phyloP scores from a whole-genome alignment of 2,329 filamentous ascomycete species.

The Alternaria burnsii region DNA sequence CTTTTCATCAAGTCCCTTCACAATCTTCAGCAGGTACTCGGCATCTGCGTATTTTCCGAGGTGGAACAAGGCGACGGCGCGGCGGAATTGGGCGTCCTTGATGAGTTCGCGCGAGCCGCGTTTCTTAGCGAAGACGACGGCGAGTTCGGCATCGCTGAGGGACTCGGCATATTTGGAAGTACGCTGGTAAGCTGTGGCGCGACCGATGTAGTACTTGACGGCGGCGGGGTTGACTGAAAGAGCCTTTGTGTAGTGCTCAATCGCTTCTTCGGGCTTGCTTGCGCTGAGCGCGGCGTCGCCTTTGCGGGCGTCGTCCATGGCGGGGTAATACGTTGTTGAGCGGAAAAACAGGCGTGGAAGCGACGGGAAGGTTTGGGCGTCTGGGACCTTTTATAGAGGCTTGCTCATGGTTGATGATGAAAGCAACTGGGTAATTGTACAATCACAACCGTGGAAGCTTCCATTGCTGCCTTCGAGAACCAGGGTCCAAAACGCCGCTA shows the following conservation, averaged over 20 bases:
- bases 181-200: conserved; percentile 80
- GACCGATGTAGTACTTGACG: conserved; percentile 81
- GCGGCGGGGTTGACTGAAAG: conserved; percentile 71
- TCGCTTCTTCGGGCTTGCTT: conserved; percentile 72
- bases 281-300: conserved; percentile 69
- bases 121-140: conserved; percentile 71
- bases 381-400: not conserved
- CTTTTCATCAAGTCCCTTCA: conserved; percentile 62
- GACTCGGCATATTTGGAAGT: conserved; percentile 59
- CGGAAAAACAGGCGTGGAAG: not conserved
- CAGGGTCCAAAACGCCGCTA: conserved; percentile 11
- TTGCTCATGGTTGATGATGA: not conserved
- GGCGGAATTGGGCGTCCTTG: conserved; percentile 80
- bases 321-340: conserved; percentile 24
- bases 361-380: not conserved
- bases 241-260: conserved; percentile 71
- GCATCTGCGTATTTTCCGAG: conserved; percentile 78
- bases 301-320: conserved; percentile 63
- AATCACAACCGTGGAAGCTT: conserved; percentile 16
- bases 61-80: conserved; percentile 76
- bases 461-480: conserved; percentile 12
- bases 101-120: conserved; percentile 80
- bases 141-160: conserved; percentile 58
- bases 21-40: conserved; percentile 70
- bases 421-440: not conserved